phyloP scores from a whole-genome alignment of 192 early-diverging fungal species.

The Umbelopsis sp. region DNA sequence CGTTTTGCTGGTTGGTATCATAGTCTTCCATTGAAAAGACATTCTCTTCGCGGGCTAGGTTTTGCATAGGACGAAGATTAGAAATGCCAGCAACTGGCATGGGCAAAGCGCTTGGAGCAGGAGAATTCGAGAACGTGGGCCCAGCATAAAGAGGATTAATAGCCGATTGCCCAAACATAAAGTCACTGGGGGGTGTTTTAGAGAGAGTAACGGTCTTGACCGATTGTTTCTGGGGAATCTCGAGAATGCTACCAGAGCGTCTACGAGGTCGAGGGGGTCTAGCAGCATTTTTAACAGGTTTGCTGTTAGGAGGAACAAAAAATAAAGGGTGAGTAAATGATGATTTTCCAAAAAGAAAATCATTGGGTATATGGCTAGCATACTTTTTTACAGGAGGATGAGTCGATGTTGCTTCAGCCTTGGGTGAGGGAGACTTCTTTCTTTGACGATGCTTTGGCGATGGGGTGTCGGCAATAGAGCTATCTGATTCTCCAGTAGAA shows the following conservation, averaged over 20 bases:
- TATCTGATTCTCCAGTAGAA: conserved; percentile 41
- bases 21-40: conserved; percentile 31
- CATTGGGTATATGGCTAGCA: background rate
- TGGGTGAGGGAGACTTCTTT: background rate
- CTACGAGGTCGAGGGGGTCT: conserved; percentile 22
- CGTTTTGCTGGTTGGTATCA: conserved; percentile 1
- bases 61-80: conserved; percentile 32
- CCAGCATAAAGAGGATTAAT: conserved; percentile 49
- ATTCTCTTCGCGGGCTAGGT: conserved; percentile 29
- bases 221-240: conserved; percentile 12
- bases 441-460: background rate
- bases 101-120: conserved; percentile 55
- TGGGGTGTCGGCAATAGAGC: conserved; percentile 26
- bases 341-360: background rate
- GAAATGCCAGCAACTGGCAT: conserved; percentile 45
- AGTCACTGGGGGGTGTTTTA: conserved; percentile 19
- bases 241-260: conserved; percentile 29
- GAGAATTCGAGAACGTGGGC: conserved; percentile 61
- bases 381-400: conserved; percentile 1
- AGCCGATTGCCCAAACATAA: conserved; percentile 7
- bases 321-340: background rate
- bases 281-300: background rate
- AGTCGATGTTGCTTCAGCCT: background rate
- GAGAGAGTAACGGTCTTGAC: background rate
- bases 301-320: background rate